A percentile compares a stretch with the other conserved stretches of the same genome.
Evolutionary conservation across 2,329 filamentous ascomycete species (phyloP).

Genomic region (Penicillium frequentans): DNA sequence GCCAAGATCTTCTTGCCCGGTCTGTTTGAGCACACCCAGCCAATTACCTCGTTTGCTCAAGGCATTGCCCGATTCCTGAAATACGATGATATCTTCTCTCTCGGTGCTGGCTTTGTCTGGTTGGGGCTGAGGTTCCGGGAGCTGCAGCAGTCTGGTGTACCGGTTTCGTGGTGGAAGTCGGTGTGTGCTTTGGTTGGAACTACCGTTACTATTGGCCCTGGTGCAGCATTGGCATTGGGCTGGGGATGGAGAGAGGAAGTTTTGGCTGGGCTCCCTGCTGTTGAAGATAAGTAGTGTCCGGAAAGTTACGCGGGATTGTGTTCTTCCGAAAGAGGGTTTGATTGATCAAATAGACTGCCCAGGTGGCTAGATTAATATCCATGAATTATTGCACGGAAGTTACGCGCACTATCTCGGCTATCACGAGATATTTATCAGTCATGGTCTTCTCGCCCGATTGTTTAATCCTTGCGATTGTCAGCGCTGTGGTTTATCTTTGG

Average conservation of each 20-base stretch:
- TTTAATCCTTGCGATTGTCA: too few species aligned
- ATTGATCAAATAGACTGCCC: too few species aligned
- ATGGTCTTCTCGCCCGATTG: too few species aligned
- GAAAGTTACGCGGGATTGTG: neutral
- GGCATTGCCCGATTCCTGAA: neutral
- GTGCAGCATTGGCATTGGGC: neutral
- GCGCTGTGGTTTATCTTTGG: too few species aligned
- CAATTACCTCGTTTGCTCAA: neutral
- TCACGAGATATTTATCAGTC: too few species aligned
- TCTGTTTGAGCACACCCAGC: neutral
- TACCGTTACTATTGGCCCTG: neutral
- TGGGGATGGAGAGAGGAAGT: neutral
- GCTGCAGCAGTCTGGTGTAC: neutral
- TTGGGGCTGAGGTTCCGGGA: neutral
- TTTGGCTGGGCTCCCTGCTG: neutral
- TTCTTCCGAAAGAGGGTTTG: neutral
- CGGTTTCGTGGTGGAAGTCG: neutral
- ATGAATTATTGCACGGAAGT: too few species aligned
- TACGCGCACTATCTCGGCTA: too few species aligned
- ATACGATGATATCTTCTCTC: neutral
- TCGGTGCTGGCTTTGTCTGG: neutral
- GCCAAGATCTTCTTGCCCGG: neutral
- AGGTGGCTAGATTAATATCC: too few species aligned
- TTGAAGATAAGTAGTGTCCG: neutral
- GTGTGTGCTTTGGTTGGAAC: neutral